Conservation (phyloP, 129 eudicot genomes). For the Artemisia tridentata region DNA sequence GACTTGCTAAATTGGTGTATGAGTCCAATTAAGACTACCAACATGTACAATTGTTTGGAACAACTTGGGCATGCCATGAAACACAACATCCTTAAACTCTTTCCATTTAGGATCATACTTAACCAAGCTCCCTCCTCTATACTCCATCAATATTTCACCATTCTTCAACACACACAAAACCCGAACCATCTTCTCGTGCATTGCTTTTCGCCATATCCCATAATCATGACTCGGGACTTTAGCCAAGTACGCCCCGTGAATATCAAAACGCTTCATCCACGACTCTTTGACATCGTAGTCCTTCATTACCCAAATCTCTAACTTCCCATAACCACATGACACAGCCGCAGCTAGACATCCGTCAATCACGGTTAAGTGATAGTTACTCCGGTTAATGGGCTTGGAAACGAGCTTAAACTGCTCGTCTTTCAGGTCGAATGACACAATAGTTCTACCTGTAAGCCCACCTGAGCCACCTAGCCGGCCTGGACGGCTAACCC, state of each 20-base stretch:
- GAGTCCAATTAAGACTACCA: slow-evolving; percentile 46
- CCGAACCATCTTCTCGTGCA: slow-evolving; percentile 40
- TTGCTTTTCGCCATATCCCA: slow-evolving; percentile 35
- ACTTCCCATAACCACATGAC: slow-evolving; percentile 35
- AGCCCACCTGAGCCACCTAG: slow-evolving; percentile 25
- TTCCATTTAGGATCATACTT: slow-evolving; percentile 46
- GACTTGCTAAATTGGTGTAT: slow-evolving; percentile 35
- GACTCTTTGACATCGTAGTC: slow-evolving; percentile 44
- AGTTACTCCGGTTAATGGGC: slow-evolving; percentile 38
- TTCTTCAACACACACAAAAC: slow-evolving; percentile 40
- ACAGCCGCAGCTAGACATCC: slow-evolving; percentile 49
- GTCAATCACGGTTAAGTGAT: slow-evolving; percentile 37
- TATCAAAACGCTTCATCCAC: slow-evolving; percentile 44
- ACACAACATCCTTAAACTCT: slow-evolving; percentile 38
- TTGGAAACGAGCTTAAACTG: slow-evolving; percentile 39
- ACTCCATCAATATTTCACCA: slow-evolving; percentile 56
- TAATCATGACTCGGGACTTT: slow-evolving; percentile 30
- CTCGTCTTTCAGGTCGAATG: slow-evolving; percentile 58
- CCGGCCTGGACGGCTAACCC: slow-evolving; percentile 40
- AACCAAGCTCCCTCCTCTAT: slow-evolving; percentile 49
- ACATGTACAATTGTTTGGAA: slow-evolving; percentile 58
- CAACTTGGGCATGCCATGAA: slow-evolving; percentile 55
- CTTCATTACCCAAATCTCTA: slow-evolving; percentile 60
- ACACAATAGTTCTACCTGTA: slow-evolving; percentile 40
- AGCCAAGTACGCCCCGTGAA: slow-evolving; percentile 37